Conservation (phyloP, 2,329 filamentous ascomycete species). For the Macrophomina pseudophaseolina region DNA sequence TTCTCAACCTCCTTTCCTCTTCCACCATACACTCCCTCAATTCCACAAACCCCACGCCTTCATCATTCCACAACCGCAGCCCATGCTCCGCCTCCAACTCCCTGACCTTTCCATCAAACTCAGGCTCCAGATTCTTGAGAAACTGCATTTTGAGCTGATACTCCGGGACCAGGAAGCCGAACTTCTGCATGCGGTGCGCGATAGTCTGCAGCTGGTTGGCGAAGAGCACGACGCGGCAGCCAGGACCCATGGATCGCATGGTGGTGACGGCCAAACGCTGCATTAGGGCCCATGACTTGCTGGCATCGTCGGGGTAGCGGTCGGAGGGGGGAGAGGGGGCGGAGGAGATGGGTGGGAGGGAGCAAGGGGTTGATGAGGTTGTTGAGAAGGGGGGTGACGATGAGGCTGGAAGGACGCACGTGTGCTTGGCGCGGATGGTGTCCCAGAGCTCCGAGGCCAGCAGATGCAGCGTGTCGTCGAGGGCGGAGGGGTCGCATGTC, state of each 20-base stretch:
- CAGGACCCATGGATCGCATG: neutral
- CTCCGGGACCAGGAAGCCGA: neutral
- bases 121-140: neutral
- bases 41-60: neutral
- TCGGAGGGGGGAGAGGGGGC: neutral
- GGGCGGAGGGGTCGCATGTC: neutral
- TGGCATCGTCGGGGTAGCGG: neutral
- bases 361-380: neutral
- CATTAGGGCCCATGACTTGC: neutral
- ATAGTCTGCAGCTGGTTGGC: neutral
- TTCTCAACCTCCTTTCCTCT: constrained; percentile 1
- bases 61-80: neutral
- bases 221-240: neutral
- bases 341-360: neutral
- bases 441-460: constrained; percentile 2
- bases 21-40: neutral
- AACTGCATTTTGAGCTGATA: neutral
- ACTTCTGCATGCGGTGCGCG: neutral
- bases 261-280: neutral
- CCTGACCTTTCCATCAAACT: neutral
- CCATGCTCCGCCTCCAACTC: neutral
- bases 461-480: neutral
- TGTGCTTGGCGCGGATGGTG: constrained; percentile 12
- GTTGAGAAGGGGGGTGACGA: neutral
- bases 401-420: neutral